Conservation (phyloP, 495 filamentous ascomycete genomes). For the Jackrogersella minutella region DNA sequence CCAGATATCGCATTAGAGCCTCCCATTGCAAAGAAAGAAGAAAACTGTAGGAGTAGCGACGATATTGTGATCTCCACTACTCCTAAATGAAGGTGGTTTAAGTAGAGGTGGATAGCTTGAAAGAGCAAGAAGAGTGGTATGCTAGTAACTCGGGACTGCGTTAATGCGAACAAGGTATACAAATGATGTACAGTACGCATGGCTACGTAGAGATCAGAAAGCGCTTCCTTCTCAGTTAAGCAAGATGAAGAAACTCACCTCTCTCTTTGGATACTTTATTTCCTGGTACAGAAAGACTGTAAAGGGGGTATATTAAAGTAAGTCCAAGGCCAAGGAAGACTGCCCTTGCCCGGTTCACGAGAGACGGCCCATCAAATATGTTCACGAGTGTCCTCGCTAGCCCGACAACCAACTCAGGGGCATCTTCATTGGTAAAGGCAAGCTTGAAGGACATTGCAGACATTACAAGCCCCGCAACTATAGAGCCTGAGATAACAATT, state of each 20-base stretch:
- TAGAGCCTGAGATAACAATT: slow-evolving; percentile 32
- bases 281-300: slow-evolving; percentile 31
- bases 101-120: slow-evolving; percentile 62
- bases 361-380: slow-evolving; percentile 52
- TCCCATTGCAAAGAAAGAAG: slow-evolving; percentile 89
- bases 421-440: slow-evolving; percentile 80
- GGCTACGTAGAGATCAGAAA: slow-evolving; percentile 40
- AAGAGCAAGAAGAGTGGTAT: slow-evolving; percentile 84
- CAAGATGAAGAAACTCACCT: slow-evolving; percentile 35
- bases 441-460: slow-evolving; percentile 84
- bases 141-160: slow-evolving; percentile 83
- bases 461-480: slow-evolving; percentile 52
- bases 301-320: slow-evolving; percentile 49
- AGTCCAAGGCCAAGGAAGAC: slow-evolving; percentile 63
- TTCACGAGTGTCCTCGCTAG: slow-evolving; percentile 54
- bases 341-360: slow-evolving; percentile 61
- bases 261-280: slow-evolving; percentile 33
- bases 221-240: background rate
- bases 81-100: slow-evolving; percentile 57
- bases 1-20: slow-evolving; percentile 92
- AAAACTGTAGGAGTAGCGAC: slow-evolving; percentile 72
- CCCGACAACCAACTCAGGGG: slow-evolving; percentile 77
- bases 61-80: slow-evolving; percentile 67
- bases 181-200: slow-evolving; percentile 67
- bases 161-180: slow-evolving; percentile 80